Percentiles rank a stretch among this genome's conserved stretches.
These are phyloP conservation scores for Kwoniella europaea DNA, from an alignment of 768 basidiomycete genomes.

Conservation along the genomic window DNA sequence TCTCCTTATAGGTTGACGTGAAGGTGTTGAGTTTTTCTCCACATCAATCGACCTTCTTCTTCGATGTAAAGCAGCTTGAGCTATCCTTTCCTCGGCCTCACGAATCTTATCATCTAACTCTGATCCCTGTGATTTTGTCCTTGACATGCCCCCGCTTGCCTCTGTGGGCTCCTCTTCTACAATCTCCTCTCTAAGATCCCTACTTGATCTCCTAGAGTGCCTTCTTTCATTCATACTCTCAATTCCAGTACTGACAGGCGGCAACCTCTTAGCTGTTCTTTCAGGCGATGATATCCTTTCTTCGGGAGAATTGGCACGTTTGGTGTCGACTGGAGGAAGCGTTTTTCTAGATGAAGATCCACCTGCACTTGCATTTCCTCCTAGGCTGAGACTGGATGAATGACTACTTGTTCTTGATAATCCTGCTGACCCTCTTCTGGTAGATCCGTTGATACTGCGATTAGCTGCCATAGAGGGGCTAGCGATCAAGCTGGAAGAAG, in stretches of 20 bases:
- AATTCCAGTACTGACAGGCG: conserved; percentile 11
- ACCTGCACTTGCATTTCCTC: background rate
- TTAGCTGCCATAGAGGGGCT: conserved; percentile 15
- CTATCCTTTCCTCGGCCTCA: conserved; percentile 28
- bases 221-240: background rate
- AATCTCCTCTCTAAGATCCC: conserved; percentile 12
- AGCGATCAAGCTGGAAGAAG: conserved; percentile 24
- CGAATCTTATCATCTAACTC: conserved; percentile 29
- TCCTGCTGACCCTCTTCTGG: background rate
- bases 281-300: conserved; percentile 16
- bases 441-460: conserved; percentile 6
- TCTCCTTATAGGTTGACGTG: conserved; percentile 1
- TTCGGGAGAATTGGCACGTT: conserved; percentile 10
- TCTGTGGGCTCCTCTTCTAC: conserved; percentile 4
- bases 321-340: conserved; percentile 8
- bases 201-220: conserved; percentile 10
- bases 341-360: background rate
- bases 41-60: conserved; percentile 10
- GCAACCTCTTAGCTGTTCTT: conserved; percentile 14
- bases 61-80: conserved; percentile 3
- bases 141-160: conserved; percentile 1
- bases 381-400: conserved; percentile 12
- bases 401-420: conserved; percentile 21
- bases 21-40: conserved; percentile 5
- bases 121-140: conserved; percentile 17